phyloP scores from a whole-genome alignment of 768 basidiomycete genomes.

The Kwoniella mangroviensis region DNA sequence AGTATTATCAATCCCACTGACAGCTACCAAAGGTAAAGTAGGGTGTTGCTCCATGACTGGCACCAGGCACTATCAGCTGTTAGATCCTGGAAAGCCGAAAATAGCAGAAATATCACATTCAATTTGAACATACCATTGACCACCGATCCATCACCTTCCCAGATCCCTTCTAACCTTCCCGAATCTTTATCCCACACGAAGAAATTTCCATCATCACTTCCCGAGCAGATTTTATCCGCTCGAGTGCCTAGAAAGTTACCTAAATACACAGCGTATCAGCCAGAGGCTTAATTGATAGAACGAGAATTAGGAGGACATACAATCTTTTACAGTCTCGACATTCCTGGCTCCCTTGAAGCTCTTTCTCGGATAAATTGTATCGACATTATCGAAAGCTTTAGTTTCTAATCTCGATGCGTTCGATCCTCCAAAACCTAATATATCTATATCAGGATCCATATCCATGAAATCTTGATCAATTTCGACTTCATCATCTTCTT shows the following conservation, averaged over 20 bases:
- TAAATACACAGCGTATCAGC: slow-evolving; percentile 47
- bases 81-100: neutral
- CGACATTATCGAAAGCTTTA: slow-evolving; percentile 59
- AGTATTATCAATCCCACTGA: slow-evolving; percentile 83
- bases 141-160: slow-evolving; percentile 78
- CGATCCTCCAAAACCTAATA: slow-evolving; percentile 16
- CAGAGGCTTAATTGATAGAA: too few relatives aligned
- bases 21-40: slow-evolving; percentile 76
- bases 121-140: slow-evolving; percentile 66
- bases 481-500: slow-evolving; percentile 54
- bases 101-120: neutral
- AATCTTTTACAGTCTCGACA: slow-evolving; percentile 83
- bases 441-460: slow-evolving; percentile 51
- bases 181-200: slow-evolving; percentile 82
- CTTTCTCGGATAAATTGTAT: slow-evolving; percentile 65
- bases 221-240: slow-evolving; percentile 78
- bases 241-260: slow-evolving; percentile 82
- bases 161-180: slow-evolving; percentile 71
- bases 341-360: slow-evolving; percentile 75
- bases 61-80: neutral
- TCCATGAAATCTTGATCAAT: slow-evolving; percentile 48
- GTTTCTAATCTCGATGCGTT: slow-evolving; percentile 19
- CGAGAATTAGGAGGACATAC: slow-evolving; percentile 59
- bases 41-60: slow-evolving; percentile 78
- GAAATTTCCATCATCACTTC: slow-evolving; percentile 76